A percentile compares a stretch with the other conserved stretches of the same genome.
Conservation (phyloP, 805 yeast species). For the Alloascoidea hylecoeti region DNA sequence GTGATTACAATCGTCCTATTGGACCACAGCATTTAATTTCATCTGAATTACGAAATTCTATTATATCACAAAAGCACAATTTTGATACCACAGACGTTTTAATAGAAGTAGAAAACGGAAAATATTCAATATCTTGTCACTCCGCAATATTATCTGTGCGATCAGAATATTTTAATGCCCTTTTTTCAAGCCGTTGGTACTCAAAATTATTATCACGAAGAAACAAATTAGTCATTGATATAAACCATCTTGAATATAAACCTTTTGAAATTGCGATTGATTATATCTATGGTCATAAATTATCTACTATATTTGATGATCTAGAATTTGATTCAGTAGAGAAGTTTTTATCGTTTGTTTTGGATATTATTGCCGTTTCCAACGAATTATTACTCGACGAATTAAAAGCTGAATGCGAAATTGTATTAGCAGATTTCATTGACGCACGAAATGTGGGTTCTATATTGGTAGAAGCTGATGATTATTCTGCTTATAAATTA, state of each 20-base stretch:
- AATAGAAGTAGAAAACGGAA: neutral
- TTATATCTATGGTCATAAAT: constrained; percentile 43
- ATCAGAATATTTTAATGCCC: constrained; percentile 47
- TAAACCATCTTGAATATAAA: constrained; percentile 24
- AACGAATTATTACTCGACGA: constrained; percentile 51
- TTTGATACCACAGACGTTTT: too few species aligned
- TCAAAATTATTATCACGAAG: too few species aligned
- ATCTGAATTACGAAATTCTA: too few species aligned
- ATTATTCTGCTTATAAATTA: constrained; percentile 36
- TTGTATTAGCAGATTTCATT: constrained; percentile 26
- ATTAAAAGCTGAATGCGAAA: constrained; percentile 47
- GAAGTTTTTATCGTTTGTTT: constrained; percentile 34
- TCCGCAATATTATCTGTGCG: constrained; percentile 39
- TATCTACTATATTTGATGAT: constrained; percentile 21
- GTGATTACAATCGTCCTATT: too few species aligned
- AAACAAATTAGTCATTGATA: constrained; percentile 14
- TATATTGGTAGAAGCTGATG: constrained; percentile 39
- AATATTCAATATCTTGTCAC: constrained; percentile 14
- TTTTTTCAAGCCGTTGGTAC: constrained; percentile 43
- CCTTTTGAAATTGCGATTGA: constrained; percentile 36
- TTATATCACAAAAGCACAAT: too few species aligned
- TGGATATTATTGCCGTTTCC: constrained; percentile 45
- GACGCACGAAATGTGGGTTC: constrained; percentile 48
- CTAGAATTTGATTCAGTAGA: constrained; percentile 15
- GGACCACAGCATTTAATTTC: too few species aligned